Evolutionary conservation across 768 basidiomycete species (phyloP).

Genomic region (Podaxis sp.): DNA sequence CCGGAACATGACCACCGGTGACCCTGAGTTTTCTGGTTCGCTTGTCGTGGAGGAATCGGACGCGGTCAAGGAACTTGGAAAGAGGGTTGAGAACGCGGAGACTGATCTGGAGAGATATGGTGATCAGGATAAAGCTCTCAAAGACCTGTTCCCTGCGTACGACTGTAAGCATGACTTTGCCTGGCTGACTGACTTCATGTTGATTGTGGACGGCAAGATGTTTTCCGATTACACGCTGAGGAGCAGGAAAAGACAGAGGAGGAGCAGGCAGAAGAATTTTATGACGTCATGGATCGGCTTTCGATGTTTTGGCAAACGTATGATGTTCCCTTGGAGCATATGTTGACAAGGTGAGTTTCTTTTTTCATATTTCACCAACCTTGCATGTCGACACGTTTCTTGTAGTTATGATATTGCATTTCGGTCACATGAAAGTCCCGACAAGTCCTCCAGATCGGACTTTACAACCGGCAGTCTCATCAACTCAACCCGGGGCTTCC

Average conservation of each 20-base stretch:
- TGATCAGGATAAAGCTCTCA: conserved; percentile 40
- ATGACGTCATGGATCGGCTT: conserved; percentile 53
- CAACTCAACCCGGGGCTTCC: conserved; percentile 52
- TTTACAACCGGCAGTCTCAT: conserved; percentile 58
- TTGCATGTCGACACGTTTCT: not conserved
- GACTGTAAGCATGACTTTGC: conserved; percentile 41
- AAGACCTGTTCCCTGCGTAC: conserved; percentile 55
- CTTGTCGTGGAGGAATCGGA: conserved; percentile 36
- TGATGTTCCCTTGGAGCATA: conserved; percentile 47
- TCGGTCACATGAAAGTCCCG: conserved; percentile 50
- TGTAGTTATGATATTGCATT: conserved; percentile 64
- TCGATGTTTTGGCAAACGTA: conserved; percentile 56
- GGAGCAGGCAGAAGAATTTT: conserved; percentile 38
- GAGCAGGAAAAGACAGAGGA: conserved; percentile 29
- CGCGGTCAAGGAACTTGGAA: conserved; percentile 38
- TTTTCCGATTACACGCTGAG: conserved; percentile 34
- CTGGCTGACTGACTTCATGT: not conserved
- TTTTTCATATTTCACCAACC: not conserved
- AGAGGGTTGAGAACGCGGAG: conserved; percentile 23
- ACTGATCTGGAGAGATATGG: conserved; percentile 45
- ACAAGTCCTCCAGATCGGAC: conserved; percentile 44
- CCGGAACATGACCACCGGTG: conserved; percentile 16
- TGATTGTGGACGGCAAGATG: conserved; percentile 28
- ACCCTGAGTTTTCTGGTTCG: conserved; percentile 12
- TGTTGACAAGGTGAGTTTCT: conserved; percentile 58